Conservation (phyloP, 1,284 basidiomycete species). For the Apiotrichum montevideense region DNA sequence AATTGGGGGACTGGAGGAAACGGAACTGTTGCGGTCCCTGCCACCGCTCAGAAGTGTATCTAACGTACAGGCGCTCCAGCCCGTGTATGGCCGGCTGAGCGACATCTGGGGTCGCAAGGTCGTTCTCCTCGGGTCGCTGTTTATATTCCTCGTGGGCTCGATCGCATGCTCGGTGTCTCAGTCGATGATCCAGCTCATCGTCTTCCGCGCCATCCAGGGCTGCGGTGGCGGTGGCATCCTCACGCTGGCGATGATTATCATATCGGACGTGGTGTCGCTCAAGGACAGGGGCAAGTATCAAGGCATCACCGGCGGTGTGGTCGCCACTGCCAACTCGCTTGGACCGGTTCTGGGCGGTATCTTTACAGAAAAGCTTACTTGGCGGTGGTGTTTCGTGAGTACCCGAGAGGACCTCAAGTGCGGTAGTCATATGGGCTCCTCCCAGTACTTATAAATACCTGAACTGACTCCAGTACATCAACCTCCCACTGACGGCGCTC, state of each 20-base stretch:
- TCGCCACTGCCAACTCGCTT: constrained; percentile 33
- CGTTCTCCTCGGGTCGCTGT: constrained; percentile 50
- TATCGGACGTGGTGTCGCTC: constrained; percentile 33
- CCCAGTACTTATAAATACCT: neutral
- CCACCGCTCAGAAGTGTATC: no score
- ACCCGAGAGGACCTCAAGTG: neutral
- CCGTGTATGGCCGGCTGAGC: constrained; percentile 58
- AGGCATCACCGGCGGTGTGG: constrained; percentile 35
- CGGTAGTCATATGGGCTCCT: neutral
- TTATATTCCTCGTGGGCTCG: constrained; percentile 53
- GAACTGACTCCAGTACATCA: constrained; percentile 53
- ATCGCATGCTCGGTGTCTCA: constrained; percentile 54
- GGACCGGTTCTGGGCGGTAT: constrained; percentile 44
- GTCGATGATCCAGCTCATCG: constrained; percentile 61
- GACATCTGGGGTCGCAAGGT: constrained; percentile 69
- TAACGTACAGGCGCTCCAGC: constrained; percentile 50
- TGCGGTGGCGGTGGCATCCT: constrained; percentile 32
- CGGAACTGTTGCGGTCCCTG: neutral
- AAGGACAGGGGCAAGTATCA: constrained; percentile 46
- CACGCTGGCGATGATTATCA: constrained; percentile 29
- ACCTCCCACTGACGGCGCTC: constrained; percentile 54
- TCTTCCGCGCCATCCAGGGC: constrained; percentile 52
- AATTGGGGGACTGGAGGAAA: neutral
- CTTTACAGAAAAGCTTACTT: constrained; percentile 27
- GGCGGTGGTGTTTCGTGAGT: constrained; percentile 34